Evolutionary conservation across 352 stramenopile species (phyloP), one percentile per base, ranked within the genome.

Genomic region (Globisporangium paddicum): DNA sequence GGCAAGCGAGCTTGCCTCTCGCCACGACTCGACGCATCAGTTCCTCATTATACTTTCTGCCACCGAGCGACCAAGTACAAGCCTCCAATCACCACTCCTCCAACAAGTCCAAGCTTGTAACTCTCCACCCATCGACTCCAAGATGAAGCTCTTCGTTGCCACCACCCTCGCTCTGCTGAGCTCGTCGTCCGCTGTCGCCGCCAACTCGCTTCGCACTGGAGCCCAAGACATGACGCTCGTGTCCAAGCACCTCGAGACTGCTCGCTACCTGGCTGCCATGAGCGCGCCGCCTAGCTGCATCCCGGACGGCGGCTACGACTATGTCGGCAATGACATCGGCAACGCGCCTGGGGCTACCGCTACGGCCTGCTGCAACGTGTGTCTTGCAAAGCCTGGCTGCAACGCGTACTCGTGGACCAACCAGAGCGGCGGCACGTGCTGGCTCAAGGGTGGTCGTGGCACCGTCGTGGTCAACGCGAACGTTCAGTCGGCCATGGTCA

Each of bases 401-500:
- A 60, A 69, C 42, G 75, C 71, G 5, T 83, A 66, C 53, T 74
- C 77, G 38, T 89, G 75, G 75, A 79, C 55, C n/a, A 62, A 63
- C 53, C 59, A 58, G 42, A 68, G 72, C 32, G 75, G 75, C n/a
- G 72, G 76, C 19, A 84, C 69, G 11, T 86, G 74, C 55, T 88
- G 70, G 72, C 64, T 88, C 64, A 88, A 88, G 64, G 82, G 51
- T 26, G 64, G 56, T 7, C 66, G 66, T n/a, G 67, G 67, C 16
- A 60, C 58, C 2, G 53, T 73, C 40, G 54, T 63, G 44, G 45
- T 56, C 14, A 66, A 71, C 8, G 11, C 55, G 0, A 63, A 65
- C 8, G 64, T 55, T n/a, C 66, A 68, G 30, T 78, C 70, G 23
- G 42, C 19, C 6, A 32, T 32, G 6, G 19, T 47, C 41, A 47